phyloP scores from a whole-genome alignment of 169 alveolate genomes.

The Cystoisospora suis region DNA sequence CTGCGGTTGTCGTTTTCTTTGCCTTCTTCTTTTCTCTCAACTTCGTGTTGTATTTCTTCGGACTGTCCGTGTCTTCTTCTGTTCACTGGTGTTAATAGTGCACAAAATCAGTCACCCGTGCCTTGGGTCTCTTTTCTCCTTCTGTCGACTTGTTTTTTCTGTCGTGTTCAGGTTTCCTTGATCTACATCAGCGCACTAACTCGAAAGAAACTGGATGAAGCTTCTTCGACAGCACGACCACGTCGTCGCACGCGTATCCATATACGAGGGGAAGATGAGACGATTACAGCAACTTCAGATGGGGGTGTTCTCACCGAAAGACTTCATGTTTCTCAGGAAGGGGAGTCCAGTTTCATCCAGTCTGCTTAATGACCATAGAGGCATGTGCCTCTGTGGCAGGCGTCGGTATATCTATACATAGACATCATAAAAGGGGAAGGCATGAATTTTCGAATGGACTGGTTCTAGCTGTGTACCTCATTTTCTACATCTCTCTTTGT shows the following conservation, averaged over 20 bases:
- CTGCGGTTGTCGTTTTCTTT: background rate
- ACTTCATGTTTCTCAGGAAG: too few relatives aligned
- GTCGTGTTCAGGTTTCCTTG: slow-evolving; percentile 30
- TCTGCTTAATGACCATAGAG: too few relatives aligned
- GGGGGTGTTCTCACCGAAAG: too few relatives aligned
- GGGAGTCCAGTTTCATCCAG: too few relatives aligned
- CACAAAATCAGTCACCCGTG: background rate
- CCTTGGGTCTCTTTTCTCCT: background rate
- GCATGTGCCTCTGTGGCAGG: too few relatives aligned
- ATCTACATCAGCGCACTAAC: slow-evolving; percentile 35
- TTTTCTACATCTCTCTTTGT: too few relatives aligned
- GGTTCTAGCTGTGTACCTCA: too few relatives aligned
- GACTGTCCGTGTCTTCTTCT: background rate
- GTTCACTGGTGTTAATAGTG: background rate
- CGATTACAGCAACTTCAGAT: too few relatives aligned
- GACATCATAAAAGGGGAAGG: too few relatives aligned
- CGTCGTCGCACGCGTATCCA: background rate
- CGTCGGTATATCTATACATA: too few relatives aligned
- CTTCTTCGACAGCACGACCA: background rate
- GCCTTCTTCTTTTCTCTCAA: background rate
- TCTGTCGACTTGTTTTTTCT: background rate
- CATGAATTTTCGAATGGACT: too few relatives aligned
- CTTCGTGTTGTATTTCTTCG: background rate
- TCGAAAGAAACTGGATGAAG: slow-evolving; percentile 38
- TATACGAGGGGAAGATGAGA: too few relatives aligned